Percentiles rank a stretch among this genome's conserved stretches.
Evolutionary conservation across 257 asterid genomes (phyloP).

Genomic region (Solanum chiquidenum): DNA sequence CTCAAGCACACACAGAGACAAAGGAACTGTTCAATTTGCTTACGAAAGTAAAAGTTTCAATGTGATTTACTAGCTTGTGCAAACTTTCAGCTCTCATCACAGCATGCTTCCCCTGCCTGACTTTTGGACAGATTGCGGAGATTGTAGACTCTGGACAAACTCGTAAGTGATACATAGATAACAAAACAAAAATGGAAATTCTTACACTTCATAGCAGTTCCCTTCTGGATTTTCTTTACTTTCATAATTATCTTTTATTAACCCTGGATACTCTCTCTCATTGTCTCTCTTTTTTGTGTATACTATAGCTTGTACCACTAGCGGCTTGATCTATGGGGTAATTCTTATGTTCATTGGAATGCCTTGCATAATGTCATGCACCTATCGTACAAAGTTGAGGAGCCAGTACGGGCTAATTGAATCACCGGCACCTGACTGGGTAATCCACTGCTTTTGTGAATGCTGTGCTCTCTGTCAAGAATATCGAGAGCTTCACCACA

Average conservation of each 20-base stretch:
- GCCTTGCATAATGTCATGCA: constrained; percentile 61
- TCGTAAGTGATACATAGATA: constrained; percentile 15
- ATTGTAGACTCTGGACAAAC: constrained; percentile 41
- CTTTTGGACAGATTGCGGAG: constrained; percentile 63
- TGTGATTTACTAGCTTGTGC: background rate
- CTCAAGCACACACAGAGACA: background rate
- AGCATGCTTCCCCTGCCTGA: constrained; percentile 29
- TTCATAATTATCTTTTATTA: background rate
- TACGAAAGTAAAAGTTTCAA: background rate
- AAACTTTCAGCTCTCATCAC: constrained; percentile 22
- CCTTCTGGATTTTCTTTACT: background rate
- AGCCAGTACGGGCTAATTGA: constrained; percentile 36
- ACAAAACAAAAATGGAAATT: background rate
- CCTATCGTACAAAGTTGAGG: constrained; percentile 53
- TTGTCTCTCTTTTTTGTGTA: background rate
- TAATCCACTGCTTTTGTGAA: constrained; percentile 54
- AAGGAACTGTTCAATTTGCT: background rate
- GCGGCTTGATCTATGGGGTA: constrained; percentile 34
- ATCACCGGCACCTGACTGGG: constrained; percentile 47
- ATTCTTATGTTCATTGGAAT: constrained; percentile 28
- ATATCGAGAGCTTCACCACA: constrained; percentile 45
- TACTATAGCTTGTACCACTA: constrained; percentile 44
- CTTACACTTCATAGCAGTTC: background rate
- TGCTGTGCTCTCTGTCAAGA: constrained; percentile 69
- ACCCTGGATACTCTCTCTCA: background rate